Conservation (phyloP, 2,329 filamentous ascomycete genomes). For the Aureobasidium leucospermi region DNA sequence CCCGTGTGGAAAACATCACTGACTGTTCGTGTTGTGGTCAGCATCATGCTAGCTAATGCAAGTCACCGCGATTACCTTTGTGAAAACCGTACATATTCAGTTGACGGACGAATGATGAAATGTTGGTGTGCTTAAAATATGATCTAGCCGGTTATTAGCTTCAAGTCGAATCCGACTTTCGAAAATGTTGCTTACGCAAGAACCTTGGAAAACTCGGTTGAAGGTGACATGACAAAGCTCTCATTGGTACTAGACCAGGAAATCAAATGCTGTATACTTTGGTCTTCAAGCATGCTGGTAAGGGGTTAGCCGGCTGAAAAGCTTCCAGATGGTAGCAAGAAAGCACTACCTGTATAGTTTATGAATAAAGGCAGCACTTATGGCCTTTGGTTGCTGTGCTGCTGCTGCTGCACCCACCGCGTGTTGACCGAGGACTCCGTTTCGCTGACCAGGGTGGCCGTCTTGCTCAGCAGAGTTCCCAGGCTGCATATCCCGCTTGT, state of each 20-base stretch:
- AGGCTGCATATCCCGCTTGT: conserved; percentile 34
- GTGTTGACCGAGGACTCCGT: conserved; percentile 35
- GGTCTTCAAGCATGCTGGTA: conserved; percentile 88
- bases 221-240: conserved; percentile 98
- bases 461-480: conserved; percentile 24
- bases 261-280: conserved; percentile 86
- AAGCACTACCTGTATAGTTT: conserved; percentile 87
- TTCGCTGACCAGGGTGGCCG: conserved; percentile 26
- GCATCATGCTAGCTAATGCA: neutral
- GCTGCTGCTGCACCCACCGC: conserved; percentile 57
- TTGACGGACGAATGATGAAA: conserved; percentile 95
- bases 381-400: conserved; percentile 90
- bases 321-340: too few relatives aligned
- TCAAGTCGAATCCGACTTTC: conserved; percentile 14
- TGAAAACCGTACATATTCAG: conserved; percentile 99
- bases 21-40: conserved; percentile 48
- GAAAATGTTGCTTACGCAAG: conserved; percentile 63
- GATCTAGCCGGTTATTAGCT: conserved; percentile 50
- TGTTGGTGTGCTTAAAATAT: conserved; percentile 99
- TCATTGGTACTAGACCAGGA: conserved; percentile 92
- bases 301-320: conserved; percentile 24
- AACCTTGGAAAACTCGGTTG: conserved; percentile 95
- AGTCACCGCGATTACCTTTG: conserved; percentile 59
- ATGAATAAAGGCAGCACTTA: conserved; percentile 97
- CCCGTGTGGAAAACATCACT: conserved; percentile 98